Evolutionary conservation across 1,284 basidiomycete species (phyloP).

Genomic region (Cryptococcus sp.): DNA sequence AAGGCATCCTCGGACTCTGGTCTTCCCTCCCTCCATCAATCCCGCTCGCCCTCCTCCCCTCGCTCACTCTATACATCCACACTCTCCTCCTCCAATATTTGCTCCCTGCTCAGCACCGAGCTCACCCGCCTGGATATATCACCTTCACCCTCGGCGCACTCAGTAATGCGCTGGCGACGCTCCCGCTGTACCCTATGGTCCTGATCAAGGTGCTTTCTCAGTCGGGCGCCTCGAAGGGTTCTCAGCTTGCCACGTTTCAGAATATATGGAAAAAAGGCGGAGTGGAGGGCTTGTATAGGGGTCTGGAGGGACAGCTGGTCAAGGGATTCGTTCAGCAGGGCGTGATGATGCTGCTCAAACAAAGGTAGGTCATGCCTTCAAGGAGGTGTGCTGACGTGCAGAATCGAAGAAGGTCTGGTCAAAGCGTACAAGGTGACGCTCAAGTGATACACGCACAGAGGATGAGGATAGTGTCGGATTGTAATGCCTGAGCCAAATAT

Average conservation of each 20-base stretch:
- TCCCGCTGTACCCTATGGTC: conserved; percentile 46
- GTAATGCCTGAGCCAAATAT: no score
- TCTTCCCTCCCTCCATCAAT: conserved; percentile 20
- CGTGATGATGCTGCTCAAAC: conserved; percentile 46
- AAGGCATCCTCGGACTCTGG: conserved; percentile 31
- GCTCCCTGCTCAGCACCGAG: conserved; percentile 30
- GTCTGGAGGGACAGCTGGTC: conserved; percentile 71
- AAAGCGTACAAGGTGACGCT: conserved; percentile 7
- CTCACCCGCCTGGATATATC: conserved; percentile 36
- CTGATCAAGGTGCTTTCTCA: conserved; percentile 45
- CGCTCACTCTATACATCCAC: conserved; percentile 46
- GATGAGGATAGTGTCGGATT: no score
- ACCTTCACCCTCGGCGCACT: conserved; percentile 49
- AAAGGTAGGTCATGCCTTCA: conserved; percentile 28
- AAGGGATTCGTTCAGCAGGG: conserved; percentile 61
- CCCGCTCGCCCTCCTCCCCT: conserved; percentile 28
- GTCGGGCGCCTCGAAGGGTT: conserved; percentile 11
- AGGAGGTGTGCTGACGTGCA: conserved; percentile 8
- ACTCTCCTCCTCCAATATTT: conserved; percentile 34
- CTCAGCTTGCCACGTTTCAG: conserved; percentile 13
- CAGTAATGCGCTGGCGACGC: conserved; percentile 45
- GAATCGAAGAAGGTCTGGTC: conserved; percentile 25
- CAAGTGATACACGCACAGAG: background rate
- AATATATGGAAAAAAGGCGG: conserved; percentile 66
- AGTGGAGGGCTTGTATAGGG: conserved; percentile 70